Base-by-base conservation (phyloP, 306 rosid species). In the Prunus kanzakura region DNA sequence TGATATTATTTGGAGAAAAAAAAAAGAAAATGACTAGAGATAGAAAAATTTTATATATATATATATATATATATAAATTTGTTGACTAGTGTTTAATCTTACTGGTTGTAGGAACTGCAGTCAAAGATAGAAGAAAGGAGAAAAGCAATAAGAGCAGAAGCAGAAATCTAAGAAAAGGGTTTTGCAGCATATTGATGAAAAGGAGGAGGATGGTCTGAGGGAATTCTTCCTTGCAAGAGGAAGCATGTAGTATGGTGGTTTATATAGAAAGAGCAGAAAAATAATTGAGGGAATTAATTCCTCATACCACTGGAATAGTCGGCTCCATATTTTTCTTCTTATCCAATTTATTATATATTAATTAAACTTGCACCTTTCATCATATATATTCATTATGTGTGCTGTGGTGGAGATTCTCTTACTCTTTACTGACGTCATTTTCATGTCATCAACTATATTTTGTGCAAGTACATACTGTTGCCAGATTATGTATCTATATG, bases 91-190 rank as follows among this genome's bases (percentile, higher is more conserved):
- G 18, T 12, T 47, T 12, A 47, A 41, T n/a, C 80, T 80, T 89
- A 89, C 93, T 84, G 14, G 81, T 72, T 30, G 83, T 55, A 27
- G 86, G 81, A 63, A 68, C 69, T 14, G 82, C 84, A 20, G 70
- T 8, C 23, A 85, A 74, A 18, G 76, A 85, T 29, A 57, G 57
- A 54, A 81, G 22, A 79, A 67, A 56, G 18, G 79, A 79, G 64
- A 84, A 72, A 45, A 22, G 15, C 35, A 89, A 70, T 79, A 83
- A 80, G 71, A 23, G 38, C 15, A 73, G 30, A 13, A 77, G 45
- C 38, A 87, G 46, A 8, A 51, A n/a, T 13, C 60, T 32, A 18
- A 71, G 63, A 20, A 49, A 13, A 66, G 71, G 55, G 47, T 76
- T 86, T 72, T 32, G 77, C 38, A 56, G 43, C 85, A 82, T 62